Conservation (phyloP, 2,329 filamentous ascomycete genomes). For the Stylonectria norvegica region DNA sequence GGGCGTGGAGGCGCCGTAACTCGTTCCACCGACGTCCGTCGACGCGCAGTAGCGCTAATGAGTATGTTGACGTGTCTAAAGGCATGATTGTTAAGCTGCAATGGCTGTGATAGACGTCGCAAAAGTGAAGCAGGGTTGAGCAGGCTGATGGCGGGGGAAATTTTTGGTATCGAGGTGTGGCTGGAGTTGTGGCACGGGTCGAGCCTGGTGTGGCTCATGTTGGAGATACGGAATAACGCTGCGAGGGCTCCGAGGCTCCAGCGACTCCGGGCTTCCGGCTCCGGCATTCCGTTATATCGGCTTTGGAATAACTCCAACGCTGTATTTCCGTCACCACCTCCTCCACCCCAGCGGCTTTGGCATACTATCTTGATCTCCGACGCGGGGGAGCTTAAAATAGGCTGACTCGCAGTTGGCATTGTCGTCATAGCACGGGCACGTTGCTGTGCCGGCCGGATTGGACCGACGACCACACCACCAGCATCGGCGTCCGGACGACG, state of each 20-base stretch:
- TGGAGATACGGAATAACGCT: no score
- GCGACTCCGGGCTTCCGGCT: no score
- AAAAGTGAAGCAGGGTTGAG: no score
- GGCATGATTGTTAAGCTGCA: constrained; percentile 60
- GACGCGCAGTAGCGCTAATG: constrained; percentile 76
- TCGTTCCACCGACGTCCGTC: constrained; percentile 96
- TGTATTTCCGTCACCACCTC: constrained; percentile 11
- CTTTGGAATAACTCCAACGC: constrained; percentile 18
- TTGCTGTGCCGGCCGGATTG: no score
- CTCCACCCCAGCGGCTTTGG: constrained; percentile 10
- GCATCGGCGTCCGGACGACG: no score
- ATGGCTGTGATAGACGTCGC: no score
- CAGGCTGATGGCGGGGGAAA: constrained; percentile 26
- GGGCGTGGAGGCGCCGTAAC: constrained; percentile 79
- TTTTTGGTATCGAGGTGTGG: constrained; percentile 19
- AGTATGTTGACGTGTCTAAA: constrained; percentile 90
- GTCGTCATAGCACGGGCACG: no score
- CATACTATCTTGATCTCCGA: constrained; percentile 11
- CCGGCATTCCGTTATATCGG: no score
- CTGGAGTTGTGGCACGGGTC: constrained; percentile 21
- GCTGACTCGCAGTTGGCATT: no score
- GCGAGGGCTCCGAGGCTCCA: no score
- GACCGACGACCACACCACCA: no score
- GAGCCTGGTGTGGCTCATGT: background rate
- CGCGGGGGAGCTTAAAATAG: no score